phyloP scores from a whole-genome alignment of 192 early-diverging fungal species.

The Coemansia sp. region DNA sequence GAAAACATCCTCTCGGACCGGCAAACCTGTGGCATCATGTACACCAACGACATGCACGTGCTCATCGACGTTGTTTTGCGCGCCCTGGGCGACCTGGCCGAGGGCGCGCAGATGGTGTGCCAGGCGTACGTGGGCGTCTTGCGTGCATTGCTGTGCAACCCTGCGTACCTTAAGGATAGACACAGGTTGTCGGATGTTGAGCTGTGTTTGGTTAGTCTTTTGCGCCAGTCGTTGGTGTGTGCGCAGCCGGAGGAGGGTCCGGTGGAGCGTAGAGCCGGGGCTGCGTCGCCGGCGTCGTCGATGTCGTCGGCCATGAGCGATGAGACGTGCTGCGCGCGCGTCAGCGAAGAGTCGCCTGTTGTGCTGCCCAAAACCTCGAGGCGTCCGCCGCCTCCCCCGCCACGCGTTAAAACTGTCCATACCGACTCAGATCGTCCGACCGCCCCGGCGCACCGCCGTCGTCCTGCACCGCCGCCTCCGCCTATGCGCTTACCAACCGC shows the following conservation, averaged over 20 bases:
- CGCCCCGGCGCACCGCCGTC: slow-evolving; percentile 18
- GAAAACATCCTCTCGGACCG: slow-evolving; percentile 65
- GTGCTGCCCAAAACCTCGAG: slow-evolving; percentile 5
- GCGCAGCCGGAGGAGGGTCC: too few species aligned
- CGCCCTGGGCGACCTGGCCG: slow-evolving; percentile 73
- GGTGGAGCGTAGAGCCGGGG: too few species aligned
- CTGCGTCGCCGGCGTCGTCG: slow-evolving; percentile 35
- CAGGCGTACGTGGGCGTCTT: slow-evolving; percentile 68
- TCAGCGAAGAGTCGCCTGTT: slow-evolving; percentile 7
- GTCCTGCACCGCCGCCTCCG: slow-evolving; percentile 31
- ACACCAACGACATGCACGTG: slow-evolving; percentile 89
- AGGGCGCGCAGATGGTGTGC: slow-evolving; percentile 63
- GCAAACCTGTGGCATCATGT: slow-evolving; percentile 68
- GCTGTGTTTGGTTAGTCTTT: slow-evolving; percentile 44
- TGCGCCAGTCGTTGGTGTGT: slow-evolving; percentile 44
- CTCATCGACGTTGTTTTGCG: slow-evolving; percentile 84
- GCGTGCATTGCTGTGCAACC: slow-evolving; percentile 64
- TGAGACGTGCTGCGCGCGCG: slow-evolving; percentile 34
- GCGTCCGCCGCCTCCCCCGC: slow-evolving; percentile 26
- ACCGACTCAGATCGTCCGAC: too few species aligned
- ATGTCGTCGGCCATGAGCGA: slow-evolving; percentile 40
- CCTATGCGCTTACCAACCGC: too few species aligned
- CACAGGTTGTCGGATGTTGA: slow-evolving; percentile 50
- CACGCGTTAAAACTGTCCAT: too few species aligned
- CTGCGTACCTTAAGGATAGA: slow-evolving; percentile 42